These are phyloP conservation scores for Colletotrichum truncatum DNA, from an alignment of 2,329 filamentous ascomycete species.

Conservation along the genomic window DNA sequence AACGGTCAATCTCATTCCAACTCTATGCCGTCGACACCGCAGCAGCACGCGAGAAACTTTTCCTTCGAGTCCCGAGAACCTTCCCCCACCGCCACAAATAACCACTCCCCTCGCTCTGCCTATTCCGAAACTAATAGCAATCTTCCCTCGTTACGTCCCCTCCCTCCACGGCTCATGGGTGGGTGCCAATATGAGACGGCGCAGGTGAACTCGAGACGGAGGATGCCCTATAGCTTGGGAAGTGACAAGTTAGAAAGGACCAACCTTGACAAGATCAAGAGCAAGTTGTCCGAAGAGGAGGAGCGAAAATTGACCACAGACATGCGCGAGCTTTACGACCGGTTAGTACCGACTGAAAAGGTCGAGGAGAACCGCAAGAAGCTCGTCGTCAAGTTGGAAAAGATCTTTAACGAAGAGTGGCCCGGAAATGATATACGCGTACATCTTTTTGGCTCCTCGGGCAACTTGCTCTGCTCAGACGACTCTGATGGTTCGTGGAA, in stretches of 20 bases:
- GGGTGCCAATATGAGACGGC: constrained; percentile 91
- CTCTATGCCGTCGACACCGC: constrained; percentile 92
- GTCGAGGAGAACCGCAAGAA: constrained; percentile 79
- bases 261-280: constrained; percentile 77
- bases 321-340: constrained; percentile 85
- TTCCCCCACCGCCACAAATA: constrained; percentile 79
- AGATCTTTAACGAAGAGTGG: constrained; percentile 89
- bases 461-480: constrained; percentile 92
- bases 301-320: constrained; percentile 81
- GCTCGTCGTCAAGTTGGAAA: constrained; percentile 88
- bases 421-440: constrained; percentile 90
- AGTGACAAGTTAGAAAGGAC: constrained; percentile 78
- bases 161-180: constrained; percentile 63
- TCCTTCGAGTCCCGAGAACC: constrained; percentile 81
- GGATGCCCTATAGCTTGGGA: constrained; percentile 94
- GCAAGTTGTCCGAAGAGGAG: constrained; percentile 74
- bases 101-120: constrained; percentile 88
- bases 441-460: constrained; percentile 96
- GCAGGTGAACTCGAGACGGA: constrained; percentile 80
- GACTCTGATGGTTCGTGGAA: constrained; percentile 86
- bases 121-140: constrained; percentile 88
- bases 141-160: constrained; percentile 73
- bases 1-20: constrained; percentile 69
- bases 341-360: constrained; percentile 82
- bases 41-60: constrained; percentile 86